A percentile compares a stretch with the other conserved stretches of the same genome.
phyloP scores from a whole-genome alignment of 2,329 filamentous ascomycete genomes.

The Alternaria triticimaculans region DNA sequence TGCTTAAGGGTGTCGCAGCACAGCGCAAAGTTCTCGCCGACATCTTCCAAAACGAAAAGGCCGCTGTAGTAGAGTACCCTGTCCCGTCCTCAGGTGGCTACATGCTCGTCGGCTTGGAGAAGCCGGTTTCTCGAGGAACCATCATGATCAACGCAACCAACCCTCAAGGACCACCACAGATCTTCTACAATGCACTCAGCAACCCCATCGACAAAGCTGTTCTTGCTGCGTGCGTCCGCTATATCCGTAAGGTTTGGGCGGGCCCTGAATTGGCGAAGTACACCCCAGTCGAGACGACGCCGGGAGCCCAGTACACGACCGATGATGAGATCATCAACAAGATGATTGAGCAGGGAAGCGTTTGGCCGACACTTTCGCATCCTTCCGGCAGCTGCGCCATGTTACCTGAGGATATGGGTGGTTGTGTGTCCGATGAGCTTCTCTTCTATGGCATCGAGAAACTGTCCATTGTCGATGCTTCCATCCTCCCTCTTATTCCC shows the following conservation, averaged over 20 bases:
- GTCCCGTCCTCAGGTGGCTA: constrained; percentile 45
- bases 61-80: constrained; percentile 34
- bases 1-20: constrained; percentile 30
- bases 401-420: constrained; percentile 42
- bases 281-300: constrained; percentile 28
- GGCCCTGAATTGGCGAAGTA: constrained; percentile 34
- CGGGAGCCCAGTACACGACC: constrained; percentile 34
- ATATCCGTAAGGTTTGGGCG: constrained; percentile 43
- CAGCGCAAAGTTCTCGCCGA: constrained; percentile 39
- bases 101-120: constrained; percentile 39
- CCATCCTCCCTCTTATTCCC: constrained; percentile 42
- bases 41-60: constrained; percentile 28
- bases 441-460: constrained; percentile 39
- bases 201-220: constrained; percentile 40
- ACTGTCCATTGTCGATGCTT: constrained; percentile 41
- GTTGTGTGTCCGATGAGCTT: constrained; percentile 35
- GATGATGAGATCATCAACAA: constrained; percentile 37
- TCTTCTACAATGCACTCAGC: constrained; percentile 38
- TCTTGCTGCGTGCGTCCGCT: constrained; percentile 44
- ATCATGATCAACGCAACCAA: constrained; percentile 34
- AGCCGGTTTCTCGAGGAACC: constrained; percentile 51
- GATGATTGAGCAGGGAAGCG: constrained; percentile 18
- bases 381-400: constrained; percentile 40
- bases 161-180: constrained; percentile 34
- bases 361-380: constrained; percentile 35